Evolutionary conservation across 2,329 filamentous ascomycete species (phyloP).

Genomic region (Paraconiothyrium sp.): DNA sequence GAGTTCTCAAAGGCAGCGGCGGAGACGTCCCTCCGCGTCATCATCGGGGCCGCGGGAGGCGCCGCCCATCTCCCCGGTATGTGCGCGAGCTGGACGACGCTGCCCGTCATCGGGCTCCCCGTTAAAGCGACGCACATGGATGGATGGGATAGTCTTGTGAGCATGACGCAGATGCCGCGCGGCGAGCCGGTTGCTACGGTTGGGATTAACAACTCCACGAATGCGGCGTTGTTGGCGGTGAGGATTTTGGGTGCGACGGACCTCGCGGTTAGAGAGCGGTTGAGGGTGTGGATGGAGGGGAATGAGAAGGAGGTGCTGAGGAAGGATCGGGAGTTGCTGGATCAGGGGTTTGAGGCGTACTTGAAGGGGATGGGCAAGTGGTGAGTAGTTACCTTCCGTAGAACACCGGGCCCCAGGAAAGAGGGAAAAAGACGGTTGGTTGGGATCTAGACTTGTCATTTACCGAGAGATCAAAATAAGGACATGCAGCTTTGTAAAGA

Average conservation of each 20-base stretch:
- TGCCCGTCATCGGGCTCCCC: conserved; percentile 62
- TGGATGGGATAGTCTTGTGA: conserved; percentile 60
- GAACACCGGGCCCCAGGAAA: too few species aligned
- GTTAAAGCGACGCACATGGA: conserved; percentile 61
- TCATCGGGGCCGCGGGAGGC: conserved; percentile 61
- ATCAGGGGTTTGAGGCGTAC: conserved; percentile 67
- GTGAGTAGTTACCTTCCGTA: background rate
- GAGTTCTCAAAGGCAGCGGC: conserved; percentile 54
- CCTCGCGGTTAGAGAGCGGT: conserved; percentile 63
- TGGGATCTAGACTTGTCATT: too few species aligned
- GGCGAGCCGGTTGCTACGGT: conserved; percentile 56
- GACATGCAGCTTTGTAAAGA: too few species aligned
- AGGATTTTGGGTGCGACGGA: conserved; percentile 59
- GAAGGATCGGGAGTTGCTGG: conserved; percentile 68
- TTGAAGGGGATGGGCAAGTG: conserved; percentile 53
- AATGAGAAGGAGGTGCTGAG: conserved; percentile 71
- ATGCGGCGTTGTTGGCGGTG: conserved; percentile 59
- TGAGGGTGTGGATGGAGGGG: conserved; percentile 69
- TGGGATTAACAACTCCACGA: conserved; percentile 58
- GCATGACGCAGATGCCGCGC: conserved; percentile 62
- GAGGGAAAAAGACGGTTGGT: too few species aligned
- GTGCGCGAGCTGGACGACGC: conserved; percentile 59
- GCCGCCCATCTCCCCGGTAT: conserved; percentile 63
- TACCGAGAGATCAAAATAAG: too few species aligned
- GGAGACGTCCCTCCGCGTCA: conserved; percentile 51